Evolutionary conservation across 164 flowering plant genomes (phyloP).

Genomic region (Dillenia suffruticosa): DNA sequence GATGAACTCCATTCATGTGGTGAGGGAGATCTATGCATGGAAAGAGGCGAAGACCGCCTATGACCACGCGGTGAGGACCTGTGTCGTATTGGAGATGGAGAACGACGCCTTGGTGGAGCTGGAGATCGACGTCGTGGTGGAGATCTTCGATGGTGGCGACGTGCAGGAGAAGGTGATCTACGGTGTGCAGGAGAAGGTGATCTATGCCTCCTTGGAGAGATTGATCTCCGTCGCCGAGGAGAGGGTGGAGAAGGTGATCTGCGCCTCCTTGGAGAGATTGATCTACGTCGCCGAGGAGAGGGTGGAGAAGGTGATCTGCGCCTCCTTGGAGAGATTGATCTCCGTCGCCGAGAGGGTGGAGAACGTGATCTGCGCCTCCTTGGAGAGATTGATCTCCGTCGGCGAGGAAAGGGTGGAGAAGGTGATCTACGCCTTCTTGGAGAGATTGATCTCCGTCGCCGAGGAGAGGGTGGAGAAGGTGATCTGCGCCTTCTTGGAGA

Average conservation of each 20-base stretch:
- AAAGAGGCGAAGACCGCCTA: too few species aligned
- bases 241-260: conserved; percentile 2
- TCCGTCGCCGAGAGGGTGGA: conserved; percentile 8
- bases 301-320: too few species aligned
- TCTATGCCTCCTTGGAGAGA: neutral
- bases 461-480: conserved; percentile 1
- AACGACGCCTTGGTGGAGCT: conserved; percentile 15
- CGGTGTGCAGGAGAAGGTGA: conserved; percentile 5
- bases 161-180: conserved; percentile 2
- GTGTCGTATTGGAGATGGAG: conserved; percentile 18
- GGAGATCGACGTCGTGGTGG: conserved; percentile 10
- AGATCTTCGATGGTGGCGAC: neutral
- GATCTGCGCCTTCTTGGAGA: neutral
- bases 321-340: too few species aligned
- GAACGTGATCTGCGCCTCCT: conserved; percentile 16
- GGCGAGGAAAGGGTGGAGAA: conserved; percentile 18
- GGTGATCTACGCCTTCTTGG: neutral
- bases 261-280: neutral
- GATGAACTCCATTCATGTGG: neutral
- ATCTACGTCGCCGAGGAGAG: neutral
- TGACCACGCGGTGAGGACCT: too few species aligned
- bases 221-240: too few species aligned
- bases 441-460: too few species aligned
- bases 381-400: conserved; percentile 24
- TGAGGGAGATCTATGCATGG: too few species aligned